Percentiles rank a stretch among this genome's conserved stretches.
These are phyloP conservation scores for Heterobasidion parviporum DNA, from an alignment of 1,284 basidiomycete species.

Conservation along the genomic window DNA sequence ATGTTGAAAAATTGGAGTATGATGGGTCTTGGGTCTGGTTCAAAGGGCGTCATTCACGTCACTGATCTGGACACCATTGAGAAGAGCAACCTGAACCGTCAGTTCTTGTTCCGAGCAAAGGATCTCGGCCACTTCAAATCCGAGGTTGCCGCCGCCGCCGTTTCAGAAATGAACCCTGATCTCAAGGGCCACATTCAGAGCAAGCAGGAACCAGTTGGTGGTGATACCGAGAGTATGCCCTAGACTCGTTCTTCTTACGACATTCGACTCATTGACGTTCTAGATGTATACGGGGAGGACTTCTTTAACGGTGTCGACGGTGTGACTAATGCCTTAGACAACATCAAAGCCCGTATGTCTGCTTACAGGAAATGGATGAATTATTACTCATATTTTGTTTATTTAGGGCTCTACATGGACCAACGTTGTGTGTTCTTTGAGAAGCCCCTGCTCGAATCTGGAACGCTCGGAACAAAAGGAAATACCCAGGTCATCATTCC, in stretches of 20 bases:
- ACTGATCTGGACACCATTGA: conserved; percentile 99
- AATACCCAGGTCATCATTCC: conserved; percentile 97
- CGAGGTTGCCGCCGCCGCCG: conserved; percentile 89
- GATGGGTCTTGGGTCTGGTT: conserved; percentile 90
- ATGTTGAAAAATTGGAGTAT: conserved; percentile 99
- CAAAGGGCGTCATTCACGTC: conserved; percentile 82
- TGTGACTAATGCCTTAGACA: conserved; percentile 99
- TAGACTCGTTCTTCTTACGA: background rate
- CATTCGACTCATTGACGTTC: conserved; percentile 1
- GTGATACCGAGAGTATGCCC: conserved; percentile 81
- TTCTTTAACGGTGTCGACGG: conserved; percentile 90
- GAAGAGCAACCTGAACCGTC: conserved; percentile 97
- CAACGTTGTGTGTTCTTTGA: conserved; percentile 96
- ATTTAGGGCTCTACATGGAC: conserved; percentile 92
- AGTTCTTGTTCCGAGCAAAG: conserved; percentile 97
- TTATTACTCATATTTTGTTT: background rate
- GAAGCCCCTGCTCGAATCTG: conserved; percentile 96
- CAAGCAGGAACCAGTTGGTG: conserved; percentile 92
- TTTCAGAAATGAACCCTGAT: conserved; percentile 95
- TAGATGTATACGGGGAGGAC: conserved; percentile 83
- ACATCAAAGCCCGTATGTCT: conserved; percentile 86
- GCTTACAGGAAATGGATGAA: background rate
- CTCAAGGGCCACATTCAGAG: conserved; percentile 83
- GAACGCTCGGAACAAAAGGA: conserved; percentile 97
- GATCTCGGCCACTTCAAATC: conserved; percentile 98